A percentile compares a stretch with the other conserved stretches of the same genome.
Evolutionary conservation across 331 rosid genomes (phyloP).

Genomic region (Saraca asoca): DNA sequence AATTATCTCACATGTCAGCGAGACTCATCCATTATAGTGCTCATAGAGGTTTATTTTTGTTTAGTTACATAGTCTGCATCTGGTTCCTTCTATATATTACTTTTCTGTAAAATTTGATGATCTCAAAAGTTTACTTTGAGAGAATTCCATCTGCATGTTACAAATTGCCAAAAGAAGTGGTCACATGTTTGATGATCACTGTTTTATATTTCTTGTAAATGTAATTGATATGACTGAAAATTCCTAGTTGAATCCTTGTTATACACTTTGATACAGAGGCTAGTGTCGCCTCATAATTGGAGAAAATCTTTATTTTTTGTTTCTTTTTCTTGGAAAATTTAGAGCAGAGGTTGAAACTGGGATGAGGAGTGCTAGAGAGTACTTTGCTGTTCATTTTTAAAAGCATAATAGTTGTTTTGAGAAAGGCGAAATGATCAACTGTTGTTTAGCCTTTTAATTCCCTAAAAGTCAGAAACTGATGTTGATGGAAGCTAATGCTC

Average conservation of each 20-base stretch:
- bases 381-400: too few relatives aligned
- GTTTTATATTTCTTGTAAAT: neutral
- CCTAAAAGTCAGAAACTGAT: too few relatives aligned
- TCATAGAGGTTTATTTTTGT: neutral
- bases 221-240: constrained; percentile 10
- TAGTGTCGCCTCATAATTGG: neutral
- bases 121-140: constrained; percentile 1
- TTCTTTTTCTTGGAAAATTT: neutral
- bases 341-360: neutral
- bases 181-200: constrained; percentile 3
- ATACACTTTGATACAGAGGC: constrained; percentile 3
- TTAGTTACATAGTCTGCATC: neutral
- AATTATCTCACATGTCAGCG: neutral
- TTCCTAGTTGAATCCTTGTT: constrained; percentile 12
- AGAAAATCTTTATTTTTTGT: too few relatives aligned
- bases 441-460: too few relatives aligned
- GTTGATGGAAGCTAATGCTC: too few relatives aligned
- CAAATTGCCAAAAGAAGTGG: neutral
- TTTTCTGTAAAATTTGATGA: constrained; percentile 9
- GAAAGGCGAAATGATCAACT: too few relatives aligned
- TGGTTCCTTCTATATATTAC: neutral
- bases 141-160: constrained; percentile 22
- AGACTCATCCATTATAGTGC: constrained; percentile 1
- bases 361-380: too few relatives aligned
- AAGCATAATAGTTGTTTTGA: too few relatives aligned